Base-by-base conservation (phyloP, 345 rosid genomes). In the Carallia brachiata region DNA sequence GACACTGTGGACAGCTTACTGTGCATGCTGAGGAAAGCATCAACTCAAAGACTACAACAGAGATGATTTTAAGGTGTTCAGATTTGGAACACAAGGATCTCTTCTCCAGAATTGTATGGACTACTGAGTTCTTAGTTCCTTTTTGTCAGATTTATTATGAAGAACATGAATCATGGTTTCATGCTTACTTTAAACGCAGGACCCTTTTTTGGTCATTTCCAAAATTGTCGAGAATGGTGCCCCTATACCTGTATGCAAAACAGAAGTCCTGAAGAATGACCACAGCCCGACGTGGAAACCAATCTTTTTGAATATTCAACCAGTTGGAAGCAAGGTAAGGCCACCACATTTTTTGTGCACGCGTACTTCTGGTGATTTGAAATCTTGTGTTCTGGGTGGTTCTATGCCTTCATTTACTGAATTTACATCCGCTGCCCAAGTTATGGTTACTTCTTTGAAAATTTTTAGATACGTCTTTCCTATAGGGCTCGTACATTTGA, bases 311-410 rank as follows among this genome's bases (percentile, higher is more conserved):
- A 93, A 84, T 74, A 80, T 84, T 76, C 97, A 89, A 77, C 97
- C 90, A 86, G 88, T 90, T 36, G 97, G 95, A 79, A 88, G 93
- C 86, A 91, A 88, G 96, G 98, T 93, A 85, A 61, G 32, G 5
- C 36, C 54, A 62, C 44, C 54, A 62, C 44, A 13, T 50, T 66
- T 15, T 61, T 39, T 53, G 8, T 9, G 55, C 58, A 31, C 1
- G 23, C 48, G 31, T 75, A 30, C 61, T 34, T 66, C 31, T 55
- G 7, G 31, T 23, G 60, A 55, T 55, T 31, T 8, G 9, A 9
- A 3, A 23, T 55, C 10, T 28, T 44, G 7, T 0, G 5, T 7
- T 18, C 12, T 7, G 30, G 4, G 23, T 10, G 23, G 12, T 18
- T n/a, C 58, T 54, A 18, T 54, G 60, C 60, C 5, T n/a, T 28